phyloP scores from a whole-genome alignment of 2,329 filamentous ascomycete genomes.

The Colletotrichum acutatum region DNA sequence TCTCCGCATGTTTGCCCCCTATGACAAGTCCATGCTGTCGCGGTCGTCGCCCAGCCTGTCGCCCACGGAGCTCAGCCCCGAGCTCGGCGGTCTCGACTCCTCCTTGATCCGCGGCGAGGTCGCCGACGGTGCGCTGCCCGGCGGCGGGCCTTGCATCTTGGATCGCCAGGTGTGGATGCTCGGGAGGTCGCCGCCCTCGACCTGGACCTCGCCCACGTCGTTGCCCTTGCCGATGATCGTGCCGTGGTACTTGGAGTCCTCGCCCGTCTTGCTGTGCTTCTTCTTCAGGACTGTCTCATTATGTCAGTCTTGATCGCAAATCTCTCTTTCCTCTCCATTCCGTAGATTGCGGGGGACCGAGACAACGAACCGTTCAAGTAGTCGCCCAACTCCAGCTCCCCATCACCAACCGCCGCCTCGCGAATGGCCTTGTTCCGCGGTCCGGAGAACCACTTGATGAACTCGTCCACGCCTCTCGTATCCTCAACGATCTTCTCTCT shows the following conservation, averaged over 20 bases:
- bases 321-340: not conserved
- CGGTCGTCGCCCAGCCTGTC: constrained; percentile 56
- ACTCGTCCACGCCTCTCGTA: constrained; percentile 78
- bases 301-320: not conserved
- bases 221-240: constrained; percentile 81
- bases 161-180: constrained; percentile 75
- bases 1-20: constrained; percentile 28
- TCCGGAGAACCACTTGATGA: constrained; percentile 82
- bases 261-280: constrained; percentile 89
- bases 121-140: constrained; percentile 34
- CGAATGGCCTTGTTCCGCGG: constrained; percentile 82
- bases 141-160: constrained; percentile 46
- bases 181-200: constrained; percentile 80
- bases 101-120: constrained; percentile 34
- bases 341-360: not conserved
- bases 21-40: constrained; percentile 59
- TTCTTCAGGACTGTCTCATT: constrained; percentile 77
- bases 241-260: constrained; percentile 86
- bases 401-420: constrained; percentile 80
- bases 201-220: constrained; percentile 74
- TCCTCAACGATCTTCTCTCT: constrained; percentile 57
- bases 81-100: constrained; percentile 61
- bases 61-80: constrained; percentile 67
- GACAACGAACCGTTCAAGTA: constrained; percentile 70
- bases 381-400: constrained; percentile 72